phyloP scores from a whole-genome alignment of 139 green algal species.

The Picochlorum sp. region DNA sequence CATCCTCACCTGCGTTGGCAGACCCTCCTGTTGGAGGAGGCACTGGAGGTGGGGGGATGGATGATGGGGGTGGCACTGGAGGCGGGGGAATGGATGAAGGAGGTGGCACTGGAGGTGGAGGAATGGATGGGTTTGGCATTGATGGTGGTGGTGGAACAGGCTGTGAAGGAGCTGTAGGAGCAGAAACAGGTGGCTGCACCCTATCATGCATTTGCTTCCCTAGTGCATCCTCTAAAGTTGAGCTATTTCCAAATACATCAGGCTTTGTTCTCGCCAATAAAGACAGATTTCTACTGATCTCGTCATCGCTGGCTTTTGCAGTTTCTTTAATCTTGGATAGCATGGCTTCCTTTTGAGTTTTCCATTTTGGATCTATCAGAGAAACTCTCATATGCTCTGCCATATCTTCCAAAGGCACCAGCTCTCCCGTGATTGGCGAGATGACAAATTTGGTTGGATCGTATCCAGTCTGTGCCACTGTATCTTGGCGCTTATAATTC shows the following conservation, averaged over 20 bases:
- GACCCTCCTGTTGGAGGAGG: not conserved
- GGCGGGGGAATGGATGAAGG: conserved; percentile 8
- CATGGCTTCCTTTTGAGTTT: conserved; percentile 91
- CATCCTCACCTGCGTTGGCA: not conserved
- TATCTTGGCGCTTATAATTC: conserved; percentile 75
- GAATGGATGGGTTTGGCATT: conserved; percentile 4
- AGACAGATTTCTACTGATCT: conserved; percentile 88
- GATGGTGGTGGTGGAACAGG: conserved; percentile 1
- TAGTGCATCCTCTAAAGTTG: conserved; percentile 71
- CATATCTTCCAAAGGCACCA: conserved; percentile 71
- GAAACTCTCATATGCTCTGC: conserved; percentile 83
- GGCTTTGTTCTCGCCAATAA: conserved; percentile 73
- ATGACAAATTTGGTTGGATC: conserved; percentile 61
- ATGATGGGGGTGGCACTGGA: conserved; percentile 20
- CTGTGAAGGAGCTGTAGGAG: not conserved
- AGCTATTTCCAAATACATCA: conserved; percentile 90
- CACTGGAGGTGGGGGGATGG: not conserved
- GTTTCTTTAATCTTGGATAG: conserved; percentile 76
- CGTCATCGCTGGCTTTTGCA: conserved; percentile 77
- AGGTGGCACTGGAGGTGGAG: not conserved
- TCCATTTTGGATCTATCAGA: conserved; percentile 87
- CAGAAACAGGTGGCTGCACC: conserved; percentile 27
- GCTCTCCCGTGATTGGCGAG: conserved; percentile 91
- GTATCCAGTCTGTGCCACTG: conserved; percentile 11
- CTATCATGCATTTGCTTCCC: conserved; percentile 61